Base-by-base conservation (phyloP, 129 eudicot species). In the Centella asiatica region DNA sequence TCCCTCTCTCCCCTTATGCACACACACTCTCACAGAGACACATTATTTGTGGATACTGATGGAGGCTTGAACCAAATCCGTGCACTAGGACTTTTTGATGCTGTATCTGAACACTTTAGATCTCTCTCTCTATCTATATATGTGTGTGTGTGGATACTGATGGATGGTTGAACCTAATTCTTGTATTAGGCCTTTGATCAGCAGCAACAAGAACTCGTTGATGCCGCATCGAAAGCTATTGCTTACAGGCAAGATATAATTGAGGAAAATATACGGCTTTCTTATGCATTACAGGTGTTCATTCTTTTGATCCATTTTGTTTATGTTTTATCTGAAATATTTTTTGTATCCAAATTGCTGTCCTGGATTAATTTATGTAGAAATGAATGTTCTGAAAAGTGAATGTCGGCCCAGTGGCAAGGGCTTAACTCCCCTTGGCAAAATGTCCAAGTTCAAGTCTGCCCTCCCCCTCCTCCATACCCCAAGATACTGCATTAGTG, bases 191-290 rank as follows among this genome's bases (percentile, higher is more conserved):
- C 95, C 63, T 92, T 92, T 67, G 95, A 92, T 77, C 94, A 92
- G 83, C 98, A 92, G 77, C 98, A 92, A 44, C 95, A 81, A 71
- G 98, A 92, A 66, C 86, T 92, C n/a, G 87, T 87, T 81, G 90
- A 81, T 73, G 98, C 98, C 14, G 82, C 90, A 33, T 84, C 94
- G 36, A 92, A 84, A 87, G 98, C 98, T 62, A 78, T 87, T 53
- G 80, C 98, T 51, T 92, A 92, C 68, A 84, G 98, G 72, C 98
- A 87, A 76, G 95, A 87, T 57, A 77, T 92, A 72, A 80, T 92
- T 72, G 98, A 92, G 76, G 95, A 92, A 74, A 92, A 92, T 76
- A 87, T 92, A 53, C 98, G 94, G 60, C 93, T 92, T 57, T 75
- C 95, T 4, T 92, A 92, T 77, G 94, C 95, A 49, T 76, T 92